These are phyloP conservation scores for Lepraria neglecta DNA, from an alignment of 495 filamentous ascomycete species.

Conservation along the genomic window DNA sequence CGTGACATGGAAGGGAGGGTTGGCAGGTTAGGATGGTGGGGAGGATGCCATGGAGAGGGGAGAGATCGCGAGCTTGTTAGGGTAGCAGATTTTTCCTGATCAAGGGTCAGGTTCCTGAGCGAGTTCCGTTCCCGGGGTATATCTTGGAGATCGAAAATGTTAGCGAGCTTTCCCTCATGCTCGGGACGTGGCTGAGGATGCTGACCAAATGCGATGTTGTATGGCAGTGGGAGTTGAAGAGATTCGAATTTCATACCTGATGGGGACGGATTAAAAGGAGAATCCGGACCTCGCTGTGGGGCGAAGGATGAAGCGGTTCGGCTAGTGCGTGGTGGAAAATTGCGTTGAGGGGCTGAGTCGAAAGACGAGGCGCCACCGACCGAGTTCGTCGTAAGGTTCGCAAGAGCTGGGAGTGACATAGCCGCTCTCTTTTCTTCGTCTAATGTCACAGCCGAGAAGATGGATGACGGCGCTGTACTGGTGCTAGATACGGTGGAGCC, in stretches of 20 bases:
- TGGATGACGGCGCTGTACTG: slow-evolving; percentile 16
- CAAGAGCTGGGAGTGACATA: slow-evolving; percentile 19
- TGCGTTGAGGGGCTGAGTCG: not conserved
- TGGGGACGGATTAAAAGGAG: slow-evolving; percentile 8
- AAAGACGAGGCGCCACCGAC: not conserved
- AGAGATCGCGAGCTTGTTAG: not conserved
- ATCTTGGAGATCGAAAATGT: slow-evolving; percentile 17
- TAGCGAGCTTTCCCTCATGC: slow-evolving; percentile 14
- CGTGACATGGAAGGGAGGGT: slow-evolving; percentile 1
- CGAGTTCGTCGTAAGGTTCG: not conserved
- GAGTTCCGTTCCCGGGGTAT: slow-evolving; percentile 7
- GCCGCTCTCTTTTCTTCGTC: slow-evolving; percentile 17
- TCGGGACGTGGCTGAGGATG: slow-evolving; percentile 14
- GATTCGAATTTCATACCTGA: slow-evolving; percentile 23
- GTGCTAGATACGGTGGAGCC: slow-evolving; percentile 10
- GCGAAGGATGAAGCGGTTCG: slow-evolving; percentile 16
- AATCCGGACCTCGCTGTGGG: not conserved
- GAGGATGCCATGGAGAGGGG: slow-evolving; percentile 12
- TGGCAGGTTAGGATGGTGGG: slow-evolving; percentile 5
- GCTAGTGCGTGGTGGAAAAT: not conserved
- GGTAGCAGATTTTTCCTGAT: slow-evolving; percentile 2
- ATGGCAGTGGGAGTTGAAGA: slow-evolving; percentile 16
- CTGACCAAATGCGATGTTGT: slow-evolving; percentile 17
- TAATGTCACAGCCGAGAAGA: slow-evolving; percentile 4
- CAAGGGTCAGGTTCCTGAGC: slow-evolving; percentile 14